Conservation (phyloP, 2,329 filamentous ascomycete genomes). For the Cytospora schulzeri region DNA sequence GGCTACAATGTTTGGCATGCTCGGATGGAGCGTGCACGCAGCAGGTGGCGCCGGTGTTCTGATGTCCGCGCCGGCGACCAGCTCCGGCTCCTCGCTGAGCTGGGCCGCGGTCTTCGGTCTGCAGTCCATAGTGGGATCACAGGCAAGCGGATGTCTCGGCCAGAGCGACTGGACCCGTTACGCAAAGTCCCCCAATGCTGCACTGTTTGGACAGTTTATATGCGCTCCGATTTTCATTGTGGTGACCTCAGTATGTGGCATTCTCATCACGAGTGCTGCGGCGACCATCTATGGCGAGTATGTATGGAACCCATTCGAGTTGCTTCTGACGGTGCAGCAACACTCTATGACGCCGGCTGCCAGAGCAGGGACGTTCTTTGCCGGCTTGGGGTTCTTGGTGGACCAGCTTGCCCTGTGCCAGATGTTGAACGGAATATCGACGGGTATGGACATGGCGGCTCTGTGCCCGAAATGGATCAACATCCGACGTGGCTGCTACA, state of each 20-base stretch:
- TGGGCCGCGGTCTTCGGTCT: slow-evolving; percentile 37
- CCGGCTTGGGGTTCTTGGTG: slow-evolving; percentile 38
- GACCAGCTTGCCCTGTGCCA: slow-evolving; percentile 38
- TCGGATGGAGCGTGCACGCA: slow-evolving; percentile 36
- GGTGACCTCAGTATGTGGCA: slow-evolving; percentile 40
- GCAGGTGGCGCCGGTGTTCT: slow-evolving; percentile 34
- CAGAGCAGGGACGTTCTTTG: slow-evolving; percentile 42
- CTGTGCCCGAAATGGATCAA: slow-evolving; percentile 50
- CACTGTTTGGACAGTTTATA: slow-evolving; percentile 35
- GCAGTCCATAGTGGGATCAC: slow-evolving; percentile 36
- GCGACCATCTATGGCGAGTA: slow-evolving; percentile 38
- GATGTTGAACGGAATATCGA: slow-evolving; percentile 32
- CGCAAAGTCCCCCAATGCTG: slow-evolving; percentile 33
- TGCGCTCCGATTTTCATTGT: slow-evolving; percentile 41
- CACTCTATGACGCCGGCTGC: slow-evolving; percentile 34
- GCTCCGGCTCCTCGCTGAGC: slow-evolving; percentile 34
- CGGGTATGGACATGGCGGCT: slow-evolving; percentile 51
- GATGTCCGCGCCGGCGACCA: slow-evolving; percentile 30
- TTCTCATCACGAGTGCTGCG: slow-evolving; percentile 41
- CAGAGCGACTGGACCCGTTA: slow-evolving; percentile 40
- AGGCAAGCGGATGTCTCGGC: slow-evolving; percentile 35
- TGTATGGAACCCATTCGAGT: slow-evolving; percentile 43
- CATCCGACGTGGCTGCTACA: slow-evolving; percentile 48
- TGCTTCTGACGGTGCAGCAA: slow-evolving; percentile 40
- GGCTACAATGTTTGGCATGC: slow-evolving; percentile 37